A percentile compares a stretch with the other conserved stretches of the same genome.
phyloP scores from a whole-genome alignment of 257 asterid species.

The Anisodus acutangulus region DNA sequence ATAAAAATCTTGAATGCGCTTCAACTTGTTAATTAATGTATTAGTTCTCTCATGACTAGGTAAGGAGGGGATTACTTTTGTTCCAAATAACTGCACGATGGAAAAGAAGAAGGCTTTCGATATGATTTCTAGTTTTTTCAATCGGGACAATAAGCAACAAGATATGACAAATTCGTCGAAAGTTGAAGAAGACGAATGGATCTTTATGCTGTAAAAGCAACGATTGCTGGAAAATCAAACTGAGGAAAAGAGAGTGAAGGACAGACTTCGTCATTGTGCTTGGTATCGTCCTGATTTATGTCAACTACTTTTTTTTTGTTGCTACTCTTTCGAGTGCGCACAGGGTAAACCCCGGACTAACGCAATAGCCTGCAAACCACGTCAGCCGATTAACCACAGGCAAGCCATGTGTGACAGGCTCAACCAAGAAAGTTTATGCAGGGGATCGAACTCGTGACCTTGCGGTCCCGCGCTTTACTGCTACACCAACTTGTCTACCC shows the following conservation, averaged over 20 bases:
- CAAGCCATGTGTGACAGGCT: no score
- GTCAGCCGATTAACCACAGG: no score
- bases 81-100: background rate
- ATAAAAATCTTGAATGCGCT: background rate
- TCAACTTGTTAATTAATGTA: background rate
- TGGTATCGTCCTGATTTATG: background rate
- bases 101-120: background rate
- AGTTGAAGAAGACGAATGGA: background rate
- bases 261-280: background rate
- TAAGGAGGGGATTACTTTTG: background rate
- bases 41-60: background rate
- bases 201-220: background rate
- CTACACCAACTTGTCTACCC: no score
- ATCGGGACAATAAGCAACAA: background rate
- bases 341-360: no score
- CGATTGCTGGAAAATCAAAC: no score
- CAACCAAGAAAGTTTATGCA: no score
- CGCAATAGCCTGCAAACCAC: no score
- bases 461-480: no score
- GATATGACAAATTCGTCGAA: background rate
- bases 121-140: background rate
- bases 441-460: no score
- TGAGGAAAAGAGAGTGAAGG: no score
- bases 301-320: constrained; percentile 24
- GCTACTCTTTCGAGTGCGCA: background rate